A percentile compares a stretch with the other conserved stretches of the same genome.
These are phyloP conservation scores for Puya raimondii DNA, from an alignment of 176 grass and related monocot genomes.

Conservation along the genomic window DNA sequence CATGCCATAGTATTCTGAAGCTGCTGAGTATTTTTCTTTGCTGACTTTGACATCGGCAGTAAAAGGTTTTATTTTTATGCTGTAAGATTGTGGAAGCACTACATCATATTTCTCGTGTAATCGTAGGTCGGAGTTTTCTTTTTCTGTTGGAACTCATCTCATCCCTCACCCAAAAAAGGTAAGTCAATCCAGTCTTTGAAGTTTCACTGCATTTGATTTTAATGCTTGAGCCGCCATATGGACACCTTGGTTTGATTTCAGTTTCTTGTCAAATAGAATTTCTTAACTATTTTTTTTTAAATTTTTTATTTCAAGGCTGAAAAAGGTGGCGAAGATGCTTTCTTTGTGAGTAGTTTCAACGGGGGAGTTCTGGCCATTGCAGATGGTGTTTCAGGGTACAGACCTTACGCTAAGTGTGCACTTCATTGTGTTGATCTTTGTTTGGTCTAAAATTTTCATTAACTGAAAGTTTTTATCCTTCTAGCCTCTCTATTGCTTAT, in stretches of 20 bases:
- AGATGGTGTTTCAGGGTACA: constrained; percentile 88
- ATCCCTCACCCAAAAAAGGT: constrained; percentile 22
- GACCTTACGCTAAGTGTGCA: constrained; percentile 3
- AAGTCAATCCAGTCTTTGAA: background rate
- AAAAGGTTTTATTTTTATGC: too few relatives aligned
- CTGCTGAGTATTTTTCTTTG: too few relatives aligned
- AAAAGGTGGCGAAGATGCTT: constrained; percentile 81
- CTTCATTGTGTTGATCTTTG: background rate
- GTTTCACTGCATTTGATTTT: background rate
- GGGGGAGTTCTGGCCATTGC: constrained; percentile 74
- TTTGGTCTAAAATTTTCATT: constrained; percentile 28
- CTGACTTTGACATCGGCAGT: too few relatives aligned
- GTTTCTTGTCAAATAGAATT: background rate
- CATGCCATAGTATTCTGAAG: too few relatives aligned
- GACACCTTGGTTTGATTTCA: background rate
- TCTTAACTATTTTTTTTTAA: constrained; percentile 8
- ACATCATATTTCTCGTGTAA: background rate
- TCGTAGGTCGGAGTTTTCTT: constrained; percentile 16
- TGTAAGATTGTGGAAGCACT: too few relatives aligned
- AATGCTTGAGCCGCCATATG: background rate
- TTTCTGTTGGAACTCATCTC: constrained; percentile 14
- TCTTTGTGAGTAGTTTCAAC: constrained; percentile 43
- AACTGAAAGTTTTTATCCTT: constrained; percentile 54
- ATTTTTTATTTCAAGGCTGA: constrained; percentile 29
- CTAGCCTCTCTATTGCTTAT: constrained; percentile 68